A percentile compares a stretch with the other conserved stretches of the same genome.
phyloP scores from a whole-genome alignment of 345 rosid species.

The Syzygium aqueum region DNA sequence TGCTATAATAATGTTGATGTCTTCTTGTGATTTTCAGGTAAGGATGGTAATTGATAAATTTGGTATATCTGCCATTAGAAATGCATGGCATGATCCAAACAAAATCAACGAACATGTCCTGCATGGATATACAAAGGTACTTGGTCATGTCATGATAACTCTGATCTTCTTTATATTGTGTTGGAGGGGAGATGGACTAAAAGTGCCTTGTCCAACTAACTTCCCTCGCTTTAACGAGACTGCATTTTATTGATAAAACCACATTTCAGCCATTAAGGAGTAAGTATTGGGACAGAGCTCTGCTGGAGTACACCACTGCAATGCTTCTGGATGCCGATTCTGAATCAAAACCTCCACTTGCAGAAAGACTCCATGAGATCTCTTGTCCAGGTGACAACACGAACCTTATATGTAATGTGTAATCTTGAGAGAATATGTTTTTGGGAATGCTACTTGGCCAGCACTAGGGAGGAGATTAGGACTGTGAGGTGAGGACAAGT shows the following conservation, averaged over 20 bases:
- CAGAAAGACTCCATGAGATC: slow-evolving; percentile 50
- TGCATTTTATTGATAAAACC: not conserved
- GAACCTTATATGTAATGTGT: not conserved
- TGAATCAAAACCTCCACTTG: slow-evolving; percentile 31
- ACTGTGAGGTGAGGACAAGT: not conserved
- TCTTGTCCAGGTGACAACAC: slow-evolving; percentile 54
- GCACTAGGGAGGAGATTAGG: not conserved
- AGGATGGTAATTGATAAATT: slow-evolving; percentile 61
- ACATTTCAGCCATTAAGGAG: slow-evolving; percentile 51
- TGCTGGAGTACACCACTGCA: slow-evolving; percentile 63
- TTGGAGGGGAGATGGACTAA: not conserved
- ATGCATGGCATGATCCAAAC: slow-evolving; percentile 67
- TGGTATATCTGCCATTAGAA: slow-evolving; percentile 55
- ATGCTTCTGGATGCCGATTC: slow-evolving; percentile 35
- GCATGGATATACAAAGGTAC: slow-evolving; percentile 80
- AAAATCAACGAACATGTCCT: slow-evolving; percentile 42
- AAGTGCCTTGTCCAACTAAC: not conserved
- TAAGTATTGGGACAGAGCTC: slow-evolving; percentile 79
- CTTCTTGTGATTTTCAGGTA: slow-evolving; percentile 29
- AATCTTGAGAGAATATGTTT: not conserved
- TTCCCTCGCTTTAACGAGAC: not conserved
- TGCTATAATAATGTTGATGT: not conserved
- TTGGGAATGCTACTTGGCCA: not conserved
- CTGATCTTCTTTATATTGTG: not conserved
- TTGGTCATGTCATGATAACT: not conserved